phyloP scores from a whole-genome alignment of 768 basidiomycete genomes.

The Filobasidium floriforme region DNA sequence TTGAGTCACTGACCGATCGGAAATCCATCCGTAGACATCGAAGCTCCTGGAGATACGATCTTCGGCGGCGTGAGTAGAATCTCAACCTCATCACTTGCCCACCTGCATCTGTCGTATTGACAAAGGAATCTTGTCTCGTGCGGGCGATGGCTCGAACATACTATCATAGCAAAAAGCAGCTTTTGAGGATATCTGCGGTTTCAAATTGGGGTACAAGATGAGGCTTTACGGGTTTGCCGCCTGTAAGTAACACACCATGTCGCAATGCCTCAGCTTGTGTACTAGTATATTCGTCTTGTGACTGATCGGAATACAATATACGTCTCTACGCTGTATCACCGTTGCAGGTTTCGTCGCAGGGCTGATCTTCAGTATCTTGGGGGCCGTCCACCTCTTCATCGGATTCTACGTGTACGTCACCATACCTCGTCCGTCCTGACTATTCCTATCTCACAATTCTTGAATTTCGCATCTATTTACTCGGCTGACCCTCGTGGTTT shows the following conservation, averaged over 20 bases:
- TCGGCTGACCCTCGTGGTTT: too few species aligned
- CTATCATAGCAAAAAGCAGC: slow-evolving; percentile 82
- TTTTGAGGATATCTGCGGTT: slow-evolving; percentile 54
- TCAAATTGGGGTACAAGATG: slow-evolving; percentile 70
- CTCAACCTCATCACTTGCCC: not conserved
- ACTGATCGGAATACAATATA: slow-evolving; percentile 2
- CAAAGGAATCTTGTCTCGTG: too few species aligned
- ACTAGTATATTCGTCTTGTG: not conserved
- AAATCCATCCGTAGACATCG: slow-evolving; percentile 36
- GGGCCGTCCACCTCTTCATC: slow-evolving; percentile 67
- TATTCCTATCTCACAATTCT: too few species aligned
- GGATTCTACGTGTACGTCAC: slow-evolving; percentile 50
- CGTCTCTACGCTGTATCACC: slow-evolving; percentile 3
- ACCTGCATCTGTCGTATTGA: not conserved
- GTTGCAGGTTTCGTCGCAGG: slow-evolving; percentile 60
- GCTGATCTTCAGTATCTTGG: slow-evolving; percentile 71
- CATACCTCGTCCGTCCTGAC: too few species aligned
- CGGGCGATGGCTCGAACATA: not conserved
- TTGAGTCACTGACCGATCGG: too few species aligned
- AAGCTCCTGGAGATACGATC: slow-evolving; percentile 38
- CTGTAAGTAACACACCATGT: slow-evolving; percentile 55
- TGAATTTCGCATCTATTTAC: too few species aligned
- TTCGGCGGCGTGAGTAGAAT: slow-evolving; percentile 37
- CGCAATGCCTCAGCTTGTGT: not conserved
- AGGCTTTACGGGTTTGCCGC: slow-evolving; percentile 76